Conservation (phyloP, 208 protist species). For the Leishmania mexicana region DNA sequence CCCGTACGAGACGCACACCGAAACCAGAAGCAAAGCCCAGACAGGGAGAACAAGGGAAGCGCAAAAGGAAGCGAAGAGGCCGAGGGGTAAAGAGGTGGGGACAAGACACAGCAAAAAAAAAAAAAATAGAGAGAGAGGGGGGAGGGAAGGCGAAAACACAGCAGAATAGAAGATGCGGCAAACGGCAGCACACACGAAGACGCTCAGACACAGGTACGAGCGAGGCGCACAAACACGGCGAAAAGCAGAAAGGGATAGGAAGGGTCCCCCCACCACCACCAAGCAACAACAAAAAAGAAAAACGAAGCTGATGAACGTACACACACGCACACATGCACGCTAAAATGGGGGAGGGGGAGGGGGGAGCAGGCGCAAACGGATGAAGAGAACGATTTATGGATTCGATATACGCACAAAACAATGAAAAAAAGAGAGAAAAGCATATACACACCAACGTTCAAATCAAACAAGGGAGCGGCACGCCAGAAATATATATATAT, state of each 20-base stretch:
- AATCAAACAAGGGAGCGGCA: not conserved
- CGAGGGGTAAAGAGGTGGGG: not conserved
- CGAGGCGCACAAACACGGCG: not conserved
- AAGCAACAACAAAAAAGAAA: not conserved
- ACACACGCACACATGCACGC: not conserved
- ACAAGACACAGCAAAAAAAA: not conserved
- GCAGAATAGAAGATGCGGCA: slow-evolving; percentile 1
- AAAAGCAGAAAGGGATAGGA: slow-evolving; percentile 2
- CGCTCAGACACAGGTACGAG: not conserved
- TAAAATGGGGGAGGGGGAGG: not conserved
- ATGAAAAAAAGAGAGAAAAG: not conserved
- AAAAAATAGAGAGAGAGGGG: too few relatives aligned
- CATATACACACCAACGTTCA: not conserved
- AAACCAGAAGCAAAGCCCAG: not conserved
- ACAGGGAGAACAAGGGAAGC: not conserved
- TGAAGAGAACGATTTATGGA: not conserved
- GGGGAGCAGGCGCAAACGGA: not conserved
- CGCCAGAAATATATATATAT: too few relatives aligned
- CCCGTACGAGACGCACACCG: not conserved
- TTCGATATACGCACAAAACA: not conserved
- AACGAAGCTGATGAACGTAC: not conserved
- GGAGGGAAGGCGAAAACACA: not conserved
- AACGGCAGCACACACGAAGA: not conserved
- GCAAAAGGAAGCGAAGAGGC: not conserved
- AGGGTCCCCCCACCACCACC: not conserved